These are phyloP conservation scores for Zasmidium citrigriseum DNA, from an alignment of 2,329 filamentous ascomycete species.

Conservation along the genomic window DNA sequence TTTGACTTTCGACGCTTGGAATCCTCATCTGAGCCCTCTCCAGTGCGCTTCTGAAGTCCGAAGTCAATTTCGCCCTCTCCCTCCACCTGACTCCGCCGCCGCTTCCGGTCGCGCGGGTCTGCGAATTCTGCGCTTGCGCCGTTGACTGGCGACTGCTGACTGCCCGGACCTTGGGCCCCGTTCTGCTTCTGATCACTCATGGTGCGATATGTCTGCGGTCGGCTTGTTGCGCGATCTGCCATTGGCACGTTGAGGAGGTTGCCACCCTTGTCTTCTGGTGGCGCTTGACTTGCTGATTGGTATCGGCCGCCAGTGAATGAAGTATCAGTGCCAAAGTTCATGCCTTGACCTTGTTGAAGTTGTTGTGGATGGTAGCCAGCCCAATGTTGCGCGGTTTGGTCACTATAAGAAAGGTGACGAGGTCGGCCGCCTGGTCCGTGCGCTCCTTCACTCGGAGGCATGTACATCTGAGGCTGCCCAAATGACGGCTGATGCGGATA, in stretches of 20 bases:
- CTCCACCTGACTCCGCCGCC: conserved; percentile 10
- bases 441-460: not conserved
- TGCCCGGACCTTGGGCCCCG: not conserved
- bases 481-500: not conserved
- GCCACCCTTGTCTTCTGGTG: conserved; percentile 10
- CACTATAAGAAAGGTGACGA: not conserved
- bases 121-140: not conserved
- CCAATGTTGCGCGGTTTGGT: not conserved
- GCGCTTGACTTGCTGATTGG: not conserved
- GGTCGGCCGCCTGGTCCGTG: not conserved
- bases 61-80: not conserved
- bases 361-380: not conserved
- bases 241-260: conserved; percentile 16
- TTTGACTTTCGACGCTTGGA: conserved; percentile 5
- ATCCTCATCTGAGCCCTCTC: no score
- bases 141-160: not conserved
- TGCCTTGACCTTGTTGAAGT: not conserved
- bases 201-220: not conserved
- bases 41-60: no score
- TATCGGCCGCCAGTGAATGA: conserved; percentile 9
- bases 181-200: not conserved
- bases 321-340: conserved; percentile 18
- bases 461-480: not conserved
- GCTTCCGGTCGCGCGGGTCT: conserved; percentile 5
- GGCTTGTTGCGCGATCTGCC: conserved; percentile 6